These are phyloP conservation scores for Nakataea oryzae DNA, from an alignment of 2,329 filamentous ascomycete genomes.

Conservation along the genomic window DNA sequence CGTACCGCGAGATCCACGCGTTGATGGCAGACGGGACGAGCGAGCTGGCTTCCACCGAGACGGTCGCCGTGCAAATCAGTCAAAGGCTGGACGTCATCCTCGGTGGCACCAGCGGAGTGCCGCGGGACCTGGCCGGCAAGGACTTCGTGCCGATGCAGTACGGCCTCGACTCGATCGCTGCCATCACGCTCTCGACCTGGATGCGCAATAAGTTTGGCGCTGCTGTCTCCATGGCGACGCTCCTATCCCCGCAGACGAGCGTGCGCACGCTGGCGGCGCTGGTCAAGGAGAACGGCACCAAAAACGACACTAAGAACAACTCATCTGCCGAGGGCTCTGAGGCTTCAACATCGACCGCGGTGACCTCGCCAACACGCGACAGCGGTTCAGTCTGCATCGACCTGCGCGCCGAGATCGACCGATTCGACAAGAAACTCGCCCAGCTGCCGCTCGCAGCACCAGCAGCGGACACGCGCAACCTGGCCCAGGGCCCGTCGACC, in stretches of 20 bases:
- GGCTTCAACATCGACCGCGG: background rate
- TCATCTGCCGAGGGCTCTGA: too few relatives aligned
- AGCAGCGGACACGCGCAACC: background rate
- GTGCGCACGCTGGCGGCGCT: background rate
- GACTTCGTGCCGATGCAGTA: background rate
- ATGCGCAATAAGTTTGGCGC: background rate
- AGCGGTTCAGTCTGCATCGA: background rate
- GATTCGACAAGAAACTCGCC: background rate
- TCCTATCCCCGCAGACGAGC: background rate
- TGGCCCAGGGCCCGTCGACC: conserved; percentile 9
- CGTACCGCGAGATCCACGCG: too few relatives aligned
- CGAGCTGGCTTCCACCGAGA: too few relatives aligned
- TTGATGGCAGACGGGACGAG: too few relatives aligned
- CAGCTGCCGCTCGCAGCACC: background rate
- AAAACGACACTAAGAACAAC: background rate
- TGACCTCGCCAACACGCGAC: background rate
- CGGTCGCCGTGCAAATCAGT: too few relatives aligned
- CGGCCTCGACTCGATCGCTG: background rate
- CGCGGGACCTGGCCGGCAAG: background rate
- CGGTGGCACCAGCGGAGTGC: background rate
- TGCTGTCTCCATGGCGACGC: background rate
- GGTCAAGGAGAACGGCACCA: background rate
- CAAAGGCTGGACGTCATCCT: too few relatives aligned
- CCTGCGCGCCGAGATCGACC: background rate
- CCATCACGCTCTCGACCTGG: background rate